Base-by-base conservation (phyloP, 1,284 basidiomycete species). In the Irpex rosettiformis region DNA sequence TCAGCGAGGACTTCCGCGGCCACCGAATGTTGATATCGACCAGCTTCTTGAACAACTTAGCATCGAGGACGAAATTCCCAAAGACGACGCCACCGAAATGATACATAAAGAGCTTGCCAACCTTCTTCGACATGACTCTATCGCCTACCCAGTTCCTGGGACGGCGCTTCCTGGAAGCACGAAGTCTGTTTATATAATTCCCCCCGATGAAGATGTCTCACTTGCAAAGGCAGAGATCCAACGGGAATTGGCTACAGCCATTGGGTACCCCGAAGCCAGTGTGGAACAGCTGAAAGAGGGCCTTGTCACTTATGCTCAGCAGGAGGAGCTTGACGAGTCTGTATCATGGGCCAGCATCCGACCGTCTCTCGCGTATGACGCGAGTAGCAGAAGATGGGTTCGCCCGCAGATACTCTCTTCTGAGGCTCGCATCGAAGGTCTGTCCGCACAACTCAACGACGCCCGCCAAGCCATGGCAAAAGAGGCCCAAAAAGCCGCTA, bases 81-180 rank as follows among this genome's bases (percentile, higher is more conserved):
- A 79, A 4, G 75, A 75, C 2, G 72, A 76, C 3, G 89, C 85
- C 0, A 80, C 86, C 61, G 79, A 76, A 55, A 76, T 96, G 33
- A 82, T 99, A 65, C 84, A 95, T 67, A 72, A 76, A 22, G 97
- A 99, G 71, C 81, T 98, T 58, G 89, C 85, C 1, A 76, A 79
- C 49, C 80, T 99, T 24, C 76, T 99, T 64, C 82, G 88, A 60
- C 94, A 99, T 72, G 97, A 99, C 73, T 84, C 94, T 4, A 85
- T 97, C 60, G 82, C 86, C 0, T 82, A 96, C 73, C 96, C 97
- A 2, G 76, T 98, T 16, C 93, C 95, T 5, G 96, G 97, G 1
- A 94, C 93, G 4, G 81, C 84, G n/a, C 79, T 83, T 16, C 85
- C 94, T 3, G 94, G 94, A 4, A 83, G 85, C 16, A 85, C 87